phyloP scores from a whole-genome alignment of 2,329 filamentous ascomycete genomes.

The Cordyceps javanica region DNA sequence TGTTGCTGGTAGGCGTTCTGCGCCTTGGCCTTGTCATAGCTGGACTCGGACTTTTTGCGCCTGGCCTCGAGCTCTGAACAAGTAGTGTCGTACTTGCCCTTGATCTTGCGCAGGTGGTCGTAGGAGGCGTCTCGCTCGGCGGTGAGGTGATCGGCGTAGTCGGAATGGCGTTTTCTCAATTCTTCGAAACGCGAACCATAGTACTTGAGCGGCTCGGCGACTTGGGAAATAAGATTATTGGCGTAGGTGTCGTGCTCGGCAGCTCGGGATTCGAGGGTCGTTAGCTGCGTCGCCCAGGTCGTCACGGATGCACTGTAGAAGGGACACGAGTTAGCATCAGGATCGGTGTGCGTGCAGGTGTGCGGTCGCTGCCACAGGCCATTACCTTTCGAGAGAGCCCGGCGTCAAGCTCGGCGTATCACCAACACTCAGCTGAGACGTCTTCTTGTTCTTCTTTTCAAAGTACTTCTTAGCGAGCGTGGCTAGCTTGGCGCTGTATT shows the following conservation, averaged over 20 bases:
- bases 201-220: constrained; percentile 81
- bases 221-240: constrained; percentile 67
- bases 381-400: constrained; percentile 81
- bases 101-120: constrained; percentile 79
- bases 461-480: constrained; percentile 92
- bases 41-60: constrained; percentile 89
- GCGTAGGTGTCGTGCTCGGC: constrained; percentile 84
- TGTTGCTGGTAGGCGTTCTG: constrained; percentile 90
- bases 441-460: constrained; percentile 92
- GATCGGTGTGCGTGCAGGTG: background rate
- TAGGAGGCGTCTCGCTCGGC: constrained; percentile 83
- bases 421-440: constrained; percentile 81
- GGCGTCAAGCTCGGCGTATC: constrained; percentile 90
- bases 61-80: constrained; percentile 93
- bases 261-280: constrained; percentile 79
- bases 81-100: constrained; percentile 84
- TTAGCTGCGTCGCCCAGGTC: constrained; percentile 92
- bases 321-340: background rate
- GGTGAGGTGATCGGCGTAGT: constrained; percentile 83
- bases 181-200: constrained; percentile 77
- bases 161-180: constrained; percentile 80
- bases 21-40: constrained; percentile 92
- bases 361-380: background rate
- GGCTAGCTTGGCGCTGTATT: constrained; percentile 85
- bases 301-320: constrained; percentile 74